These are phyloP conservation scores for Hevea brasiliensis DNA, from an alignment of 345 rosid genomes.

Conservation along the genomic window DNA sequence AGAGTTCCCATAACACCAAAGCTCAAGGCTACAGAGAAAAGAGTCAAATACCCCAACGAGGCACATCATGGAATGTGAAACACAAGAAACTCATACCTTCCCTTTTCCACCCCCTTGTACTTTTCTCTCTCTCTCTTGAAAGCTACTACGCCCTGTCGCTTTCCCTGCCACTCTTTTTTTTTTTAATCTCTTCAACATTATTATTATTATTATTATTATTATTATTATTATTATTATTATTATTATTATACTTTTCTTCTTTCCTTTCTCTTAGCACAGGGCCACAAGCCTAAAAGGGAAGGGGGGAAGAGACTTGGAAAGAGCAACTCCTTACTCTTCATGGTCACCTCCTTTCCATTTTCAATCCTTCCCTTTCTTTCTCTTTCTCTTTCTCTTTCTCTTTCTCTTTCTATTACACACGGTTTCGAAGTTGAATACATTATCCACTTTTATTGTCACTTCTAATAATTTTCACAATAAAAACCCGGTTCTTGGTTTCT, in stretches of 20 bases:
- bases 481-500: neutral
- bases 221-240: neutral
- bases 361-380: neutral
- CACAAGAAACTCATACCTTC: slow-evolving; percentile 20
- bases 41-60: neutral
- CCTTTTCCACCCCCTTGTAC: slow-evolving; percentile 12
- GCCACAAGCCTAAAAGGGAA: slow-evolving; percentile 41
- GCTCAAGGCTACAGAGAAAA: neutral
- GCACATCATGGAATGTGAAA: slow-evolving; percentile 26
- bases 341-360: slow-evolving; percentile 29
- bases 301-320: slow-evolving; percentile 28
- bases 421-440: slow-evolving; percentile 26
- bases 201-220: slow-evolving; percentile 7
- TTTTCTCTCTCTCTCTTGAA: slow-evolving; percentile 26
- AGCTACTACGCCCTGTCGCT: slow-evolving; percentile 54
- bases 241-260: slow-evolving; percentile 9
- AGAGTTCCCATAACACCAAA: neutral
- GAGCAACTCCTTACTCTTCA: slow-evolving; percentile 22
- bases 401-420: too few species aligned
- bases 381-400: neutral
- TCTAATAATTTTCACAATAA: slow-evolving; percentile 21
- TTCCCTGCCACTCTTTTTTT: slow-evolving; percentile 51
- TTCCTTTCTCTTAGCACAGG: slow-evolving; percentile 15
- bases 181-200: neutral
- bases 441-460: slow-evolving; percentile 31